Evolutionary conservation across 2,329 filamentous ascomycete genomes (phyloP).

Genomic region (Claviceps citrina): DNA sequence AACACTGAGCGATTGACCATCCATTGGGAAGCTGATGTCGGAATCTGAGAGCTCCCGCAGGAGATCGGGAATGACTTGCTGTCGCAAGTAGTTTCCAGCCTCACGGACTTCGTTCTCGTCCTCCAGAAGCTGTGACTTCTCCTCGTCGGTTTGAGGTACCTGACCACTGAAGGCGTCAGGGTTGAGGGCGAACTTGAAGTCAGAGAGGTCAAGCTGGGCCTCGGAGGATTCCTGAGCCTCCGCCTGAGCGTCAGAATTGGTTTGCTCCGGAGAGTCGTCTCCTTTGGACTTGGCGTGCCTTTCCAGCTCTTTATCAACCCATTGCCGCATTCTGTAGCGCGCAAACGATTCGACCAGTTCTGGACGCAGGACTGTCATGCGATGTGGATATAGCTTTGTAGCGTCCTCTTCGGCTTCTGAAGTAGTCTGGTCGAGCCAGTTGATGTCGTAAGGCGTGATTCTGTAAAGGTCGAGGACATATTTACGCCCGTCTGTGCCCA

Average conservation of each 20-base stretch:
- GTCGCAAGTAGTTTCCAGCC: conserved; percentile 63
- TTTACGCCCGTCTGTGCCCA: conserved; percentile 90
- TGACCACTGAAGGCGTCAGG: conserved; percentile 93
- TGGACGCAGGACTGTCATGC: conserved; percentile 84
- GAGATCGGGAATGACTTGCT: conserved; percentile 68
- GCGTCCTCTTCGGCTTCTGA: conserved; percentile 27
- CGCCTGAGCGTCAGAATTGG: conserved; percentile 21
- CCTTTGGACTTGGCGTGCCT: conserved; percentile 31
- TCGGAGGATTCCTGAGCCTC: conserved; percentile 21
- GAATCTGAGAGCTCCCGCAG: conserved; percentile 78
- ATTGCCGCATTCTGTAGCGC: conserved; percentile 75
- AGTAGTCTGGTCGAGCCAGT: conserved; percentile 69
- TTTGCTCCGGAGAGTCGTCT: conserved; percentile 21
- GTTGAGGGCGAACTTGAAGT: conserved; percentile 80
- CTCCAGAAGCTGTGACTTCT: conserved; percentile 65
- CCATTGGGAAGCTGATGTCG: conserved; percentile 95
- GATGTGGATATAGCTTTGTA: conserved; percentile 62
- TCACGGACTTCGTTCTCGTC: conserved; percentile 82
- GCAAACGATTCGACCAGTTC: conserved; percentile 81
- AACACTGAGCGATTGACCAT: conserved; percentile 77
- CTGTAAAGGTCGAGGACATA: conserved; percentile 96
- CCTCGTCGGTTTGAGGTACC: conserved; percentile 72
- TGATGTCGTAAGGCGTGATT: conserved; percentile 78
- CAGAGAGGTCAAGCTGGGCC: conserved; percentile 65
- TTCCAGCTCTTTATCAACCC: conserved; percentile 65